Conservation (phyloP, 2,329 filamentous ascomycete species). For the Phialophora chinensis region DNA sequence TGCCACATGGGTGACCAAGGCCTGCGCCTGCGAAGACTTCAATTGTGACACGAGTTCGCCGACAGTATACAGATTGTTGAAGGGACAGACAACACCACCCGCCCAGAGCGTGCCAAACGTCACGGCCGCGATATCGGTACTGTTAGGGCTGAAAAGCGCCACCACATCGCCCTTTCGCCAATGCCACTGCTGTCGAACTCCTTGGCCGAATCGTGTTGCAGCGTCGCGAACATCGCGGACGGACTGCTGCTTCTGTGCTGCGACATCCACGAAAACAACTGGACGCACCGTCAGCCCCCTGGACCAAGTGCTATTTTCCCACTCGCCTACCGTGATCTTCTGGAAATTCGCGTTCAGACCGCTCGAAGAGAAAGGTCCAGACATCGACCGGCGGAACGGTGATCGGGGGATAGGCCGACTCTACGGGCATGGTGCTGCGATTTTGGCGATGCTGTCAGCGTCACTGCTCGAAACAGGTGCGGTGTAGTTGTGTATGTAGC, state of each 20-base stretch:
- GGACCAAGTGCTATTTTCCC: neutral
- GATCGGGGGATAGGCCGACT: slow-evolving; percentile 67
- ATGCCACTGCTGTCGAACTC: slow-evolving; percentile 65
- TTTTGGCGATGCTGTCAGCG: neutral
- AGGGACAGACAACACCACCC: slow-evolving; percentile 77
- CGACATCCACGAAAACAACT: slow-evolving; percentile 51
- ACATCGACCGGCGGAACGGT: slow-evolving; percentile 76
- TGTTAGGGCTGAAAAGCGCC: slow-evolving; percentile 81
- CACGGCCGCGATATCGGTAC: slow-evolving; percentile 75
- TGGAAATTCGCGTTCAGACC: slow-evolving; percentile 66
- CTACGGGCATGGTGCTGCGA: slow-evolving; percentile 67
- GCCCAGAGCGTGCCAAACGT: slow-evolving; percentile 83
- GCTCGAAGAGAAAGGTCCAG: slow-evolving; percentile 78
- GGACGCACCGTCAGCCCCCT: slow-evolving; percentile 4
- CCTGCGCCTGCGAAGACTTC: slow-evolving; percentile 74
- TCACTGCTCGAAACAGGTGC: neutral
- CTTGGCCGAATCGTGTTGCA: slow-evolving; percentile 77
- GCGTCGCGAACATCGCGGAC: slow-evolving; percentile 69
- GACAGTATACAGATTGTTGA: slow-evolving; percentile 83
- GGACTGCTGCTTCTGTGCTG: slow-evolving; percentile 70
- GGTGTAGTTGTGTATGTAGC: neutral
- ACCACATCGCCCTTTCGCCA: slow-evolving; percentile 86
- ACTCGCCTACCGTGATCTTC: slow-evolving; percentile 71
- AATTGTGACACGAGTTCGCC: slow-evolving; percentile 85
- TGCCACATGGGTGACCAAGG: slow-evolving; percentile 72